Evolutionary conservation across 225 moss, liverwort and hornwort genomes (phyloP), one percentile per base, ranked within the genome.

Genomic region (Thuidium tamariscinum): DNA sequence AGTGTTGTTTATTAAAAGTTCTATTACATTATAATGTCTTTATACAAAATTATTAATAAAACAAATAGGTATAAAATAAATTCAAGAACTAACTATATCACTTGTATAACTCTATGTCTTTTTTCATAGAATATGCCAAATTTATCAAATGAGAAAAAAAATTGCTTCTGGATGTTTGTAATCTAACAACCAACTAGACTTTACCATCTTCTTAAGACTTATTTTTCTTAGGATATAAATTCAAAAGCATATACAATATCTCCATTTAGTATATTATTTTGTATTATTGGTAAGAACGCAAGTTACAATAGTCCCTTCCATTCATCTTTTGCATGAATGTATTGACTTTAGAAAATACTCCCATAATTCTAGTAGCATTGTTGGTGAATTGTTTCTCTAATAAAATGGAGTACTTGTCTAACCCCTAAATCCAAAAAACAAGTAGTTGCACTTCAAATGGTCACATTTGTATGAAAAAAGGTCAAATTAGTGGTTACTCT

Each of bases 261-360:
- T 32, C 32, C 32, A 49, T 74, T 74, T 30, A 18, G 18, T 46
- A 29, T 3, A 72, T 9, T 70, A 26, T 71, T 29, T 10, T 19
- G 1, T 48, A 73, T 48, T 11, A 11, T 11, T 73, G 3, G 2
- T 49, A 49, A 32, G 4, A 20, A 11, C 4, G 0, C 0, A 0
- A 1, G 1, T 4, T 20, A 19, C 12, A 12, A 20, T 20, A 49
- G 2, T 19, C 11, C 1, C n/a, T n/a, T 49, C 0, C 5, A 72
- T 1, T 71, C 3, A 29, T 10, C 6, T 46, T 2, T 71, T 44
- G 3, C 46, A 71, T 71, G 29, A 2, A 10, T 29, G 1, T 5
- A 71, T 0, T 22, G 0, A 20, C 29, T 44, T 17, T 1, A 27
- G 0, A 27, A 71, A 29, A 29, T 73, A 4, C 2, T 48, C 3